A percentile compares a stretch with the other conserved stretches of the same genome.
Conservation (phyloP, 441 rosid genomes). For the Corymbia citriodora region DNA sequence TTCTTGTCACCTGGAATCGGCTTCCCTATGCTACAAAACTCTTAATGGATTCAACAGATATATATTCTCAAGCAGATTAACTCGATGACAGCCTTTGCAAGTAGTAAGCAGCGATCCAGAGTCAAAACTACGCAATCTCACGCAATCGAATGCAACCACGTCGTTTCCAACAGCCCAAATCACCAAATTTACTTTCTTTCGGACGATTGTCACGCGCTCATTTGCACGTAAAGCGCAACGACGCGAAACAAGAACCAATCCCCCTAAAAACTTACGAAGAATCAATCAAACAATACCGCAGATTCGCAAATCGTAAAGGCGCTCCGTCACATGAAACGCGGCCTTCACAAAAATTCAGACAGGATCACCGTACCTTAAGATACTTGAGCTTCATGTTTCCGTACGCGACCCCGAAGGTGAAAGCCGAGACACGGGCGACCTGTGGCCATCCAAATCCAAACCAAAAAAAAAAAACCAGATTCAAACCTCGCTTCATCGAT, state of each 20-base stretch:
- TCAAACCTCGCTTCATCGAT: neutral
- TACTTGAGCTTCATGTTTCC: slow-evolving; percentile 13
- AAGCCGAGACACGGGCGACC: slow-evolving; percentile 6
- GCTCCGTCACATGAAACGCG: neutral
- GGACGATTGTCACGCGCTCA: neutral
- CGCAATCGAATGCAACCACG: neutral
- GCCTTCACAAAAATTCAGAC: neutral
- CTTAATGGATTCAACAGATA: neutral
- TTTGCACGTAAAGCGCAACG: neutral
- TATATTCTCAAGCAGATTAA: neutral
- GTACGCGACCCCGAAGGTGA: slow-evolving; percentile 8
- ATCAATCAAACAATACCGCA: neutral
- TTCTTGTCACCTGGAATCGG: neutral
- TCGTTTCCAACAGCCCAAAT: neutral
- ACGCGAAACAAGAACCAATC: neutral
- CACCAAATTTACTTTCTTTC: neutral
- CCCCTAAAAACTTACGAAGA: neutral
- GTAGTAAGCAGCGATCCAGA: neutral
- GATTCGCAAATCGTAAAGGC: neutral
- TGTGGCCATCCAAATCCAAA: neutral
- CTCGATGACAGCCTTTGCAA: neutral
- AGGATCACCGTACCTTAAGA: neutral
- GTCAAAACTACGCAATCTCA: neutral
- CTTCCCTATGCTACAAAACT: neutral
- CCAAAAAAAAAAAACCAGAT: neutral